Percentiles rank a stretch among this genome's conserved stretches.
Evolutionary conservation across 1,284 basidiomycete genomes (phyloP).

Genomic region (Ceratobasidium sp.): DNA sequence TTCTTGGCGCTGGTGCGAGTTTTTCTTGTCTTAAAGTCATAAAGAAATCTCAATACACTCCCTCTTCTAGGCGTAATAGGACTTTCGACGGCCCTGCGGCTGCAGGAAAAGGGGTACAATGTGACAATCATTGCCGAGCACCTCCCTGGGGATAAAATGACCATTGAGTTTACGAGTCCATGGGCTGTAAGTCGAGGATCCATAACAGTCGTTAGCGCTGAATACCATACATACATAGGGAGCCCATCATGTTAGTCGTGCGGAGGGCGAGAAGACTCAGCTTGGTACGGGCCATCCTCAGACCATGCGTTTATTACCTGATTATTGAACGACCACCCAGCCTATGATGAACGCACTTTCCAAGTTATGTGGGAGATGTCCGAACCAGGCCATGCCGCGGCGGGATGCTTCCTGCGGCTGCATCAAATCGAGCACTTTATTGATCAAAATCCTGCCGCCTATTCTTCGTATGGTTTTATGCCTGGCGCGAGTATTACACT

Average conservation of each 20-base stretch:
- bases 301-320: neutral
- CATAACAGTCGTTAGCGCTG: neutral
- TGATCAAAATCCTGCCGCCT: constrained; percentile 45
- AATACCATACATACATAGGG: constrained; percentile 51
- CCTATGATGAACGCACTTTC: constrained; percentile 75
- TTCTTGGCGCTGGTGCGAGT: constrained; percentile 13
- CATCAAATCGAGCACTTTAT: constrained; percentile 65
- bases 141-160: constrained; percentile 69
- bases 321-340: constrained; percentile 49
- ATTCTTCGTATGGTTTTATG: constrained; percentile 57
- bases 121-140: constrained; percentile 73
- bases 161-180: constrained; percentile 70
- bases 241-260: constrained; percentile 71
- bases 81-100: constrained; percentile 68
- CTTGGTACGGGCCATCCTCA: constrained; percentile 49
- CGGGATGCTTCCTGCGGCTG: constrained; percentile 66
- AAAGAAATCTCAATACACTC: neutral
- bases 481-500: constrained; percentile 59
- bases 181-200: constrained; percentile 67
- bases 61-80: constrained; percentile 66
- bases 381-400: constrained; percentile 57
- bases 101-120: constrained; percentile 64
- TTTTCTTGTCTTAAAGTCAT: neutral
- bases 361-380: constrained; percentile 74
- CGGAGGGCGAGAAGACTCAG: constrained; percentile 53